These are phyloP conservation scores for Schrenkiella parvula DNA, from an alignment of 345 rosid genomes.

Conservation along the genomic window DNA sequence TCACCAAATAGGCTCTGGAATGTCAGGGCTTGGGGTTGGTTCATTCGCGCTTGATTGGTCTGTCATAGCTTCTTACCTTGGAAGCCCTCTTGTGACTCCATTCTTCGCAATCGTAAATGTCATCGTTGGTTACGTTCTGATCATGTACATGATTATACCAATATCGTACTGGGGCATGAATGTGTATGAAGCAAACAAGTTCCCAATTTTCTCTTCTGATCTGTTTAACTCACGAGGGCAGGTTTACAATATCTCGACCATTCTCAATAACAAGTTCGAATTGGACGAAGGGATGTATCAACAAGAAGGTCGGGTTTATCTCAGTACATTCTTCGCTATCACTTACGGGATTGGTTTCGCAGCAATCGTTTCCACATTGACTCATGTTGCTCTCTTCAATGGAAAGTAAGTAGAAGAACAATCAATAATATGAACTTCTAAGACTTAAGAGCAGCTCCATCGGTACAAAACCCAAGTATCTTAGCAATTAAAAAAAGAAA, in stretches of 20 bases:
- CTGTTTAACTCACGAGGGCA: conserved; percentile 42
- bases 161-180: conserved; percentile 44
- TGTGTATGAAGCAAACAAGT: conserved; percentile 39
- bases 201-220: conserved; percentile 54
- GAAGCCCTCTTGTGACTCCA: conserved; percentile 61
- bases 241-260: conserved; percentile 41
- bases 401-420: conserved; percentile 40
- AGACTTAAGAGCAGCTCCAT: too few species aligned
- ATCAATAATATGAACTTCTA: background rate
- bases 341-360: conserved; percentile 53
- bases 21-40: conserved; percentile 55
- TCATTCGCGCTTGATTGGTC: conserved; percentile 55
- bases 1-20: conserved; percentile 56
- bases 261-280: conserved; percentile 51
- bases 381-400: conserved; percentile 51
- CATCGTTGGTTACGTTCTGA: conserved; percentile 34
- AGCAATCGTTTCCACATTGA: conserved; percentile 42
- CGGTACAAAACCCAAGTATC: too few species aligned
- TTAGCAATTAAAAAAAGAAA: too few species aligned
- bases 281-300: conserved; percentile 38
- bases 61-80: conserved; percentile 46
- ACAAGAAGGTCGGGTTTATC: conserved; percentile 42
- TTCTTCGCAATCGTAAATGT: conserved; percentile 51
- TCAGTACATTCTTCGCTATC: conserved; percentile 49
- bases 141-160: conserved; percentile 39